Percentiles rank a stretch among this genome's conserved stretches.
Conservation (phyloP, 2,329 filamentous ascomycete species). For the Orbilia brochopaga region DNA sequence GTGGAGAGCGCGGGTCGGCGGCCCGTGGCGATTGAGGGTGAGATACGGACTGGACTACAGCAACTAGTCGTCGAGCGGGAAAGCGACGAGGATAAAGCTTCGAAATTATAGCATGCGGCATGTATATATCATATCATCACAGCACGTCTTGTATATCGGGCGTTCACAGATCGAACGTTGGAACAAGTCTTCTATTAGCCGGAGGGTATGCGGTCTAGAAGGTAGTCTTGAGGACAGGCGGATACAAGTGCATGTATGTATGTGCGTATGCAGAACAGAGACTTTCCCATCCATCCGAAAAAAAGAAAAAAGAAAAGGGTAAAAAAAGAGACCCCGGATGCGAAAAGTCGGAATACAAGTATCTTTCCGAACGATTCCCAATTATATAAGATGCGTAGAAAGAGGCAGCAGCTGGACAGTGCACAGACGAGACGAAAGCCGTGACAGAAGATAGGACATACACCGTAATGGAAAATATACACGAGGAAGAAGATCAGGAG, state of each 20-base stretch:
- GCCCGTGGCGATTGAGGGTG: constrained; percentile 61
- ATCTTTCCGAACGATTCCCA: constrained; percentile 30
- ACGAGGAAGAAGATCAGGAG: constrained; percentile 25
- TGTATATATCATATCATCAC: constrained; percentile 5
- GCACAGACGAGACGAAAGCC: constrained; percentile 35
- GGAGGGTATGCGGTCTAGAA: constrained; percentile 40
- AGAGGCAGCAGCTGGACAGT: constrained; percentile 37
- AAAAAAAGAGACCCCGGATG: constrained; percentile 27
- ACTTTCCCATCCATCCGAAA: constrained; percentile 43
- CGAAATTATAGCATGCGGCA: constrained; percentile 20
- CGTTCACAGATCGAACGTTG: constrained; percentile 37
- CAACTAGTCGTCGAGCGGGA: constrained; percentile 31
- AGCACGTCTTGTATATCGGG: constrained; percentile 3
- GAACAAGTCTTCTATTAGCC: constrained; percentile 50
- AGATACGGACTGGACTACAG: constrained; percentile 25
- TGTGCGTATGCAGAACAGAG: too few species aligned
- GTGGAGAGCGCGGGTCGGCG: constrained; percentile 75
- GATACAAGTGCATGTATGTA: constrained; percentile 14
- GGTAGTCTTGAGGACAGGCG: constrained; percentile 18
- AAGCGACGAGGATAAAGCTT: constrained; percentile 2
- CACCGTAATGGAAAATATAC: constrained; percentile 50
- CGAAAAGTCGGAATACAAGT: constrained; percentile 3
- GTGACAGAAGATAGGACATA: constrained; percentile 29
- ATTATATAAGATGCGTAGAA: constrained; percentile 50
- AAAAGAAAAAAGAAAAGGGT: constrained; percentile 38